These are phyloP conservation scores for Pneumocystis murina DNA, from an alignment of 1,139 yeast genomes.

Conservation along the genomic window DNA sequence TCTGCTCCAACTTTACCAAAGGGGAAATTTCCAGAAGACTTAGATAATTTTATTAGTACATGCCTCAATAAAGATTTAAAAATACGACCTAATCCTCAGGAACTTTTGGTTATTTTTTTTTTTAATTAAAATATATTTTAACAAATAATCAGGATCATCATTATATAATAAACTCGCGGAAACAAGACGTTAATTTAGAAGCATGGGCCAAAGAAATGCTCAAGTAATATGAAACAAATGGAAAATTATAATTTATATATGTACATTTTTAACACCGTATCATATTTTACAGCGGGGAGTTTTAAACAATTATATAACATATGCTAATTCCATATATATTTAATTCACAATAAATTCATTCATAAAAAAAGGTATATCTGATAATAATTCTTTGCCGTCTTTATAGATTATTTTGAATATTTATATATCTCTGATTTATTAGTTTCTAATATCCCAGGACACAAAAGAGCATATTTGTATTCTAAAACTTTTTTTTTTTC, in stretches of 20 bases:
- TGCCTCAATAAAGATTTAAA: slow-evolving; percentile 57
- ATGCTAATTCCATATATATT: not conserved
- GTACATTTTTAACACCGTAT: slow-evolving; percentile 8
- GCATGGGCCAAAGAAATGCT: not conserved
- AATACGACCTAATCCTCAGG: slow-evolving; percentile 45
- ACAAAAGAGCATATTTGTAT: not conserved
- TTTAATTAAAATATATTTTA: not conserved
- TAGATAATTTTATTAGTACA: slow-evolving; percentile 49
- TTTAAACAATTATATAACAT: not conserved
- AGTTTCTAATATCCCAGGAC: not conserved
- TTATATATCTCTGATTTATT: not conserved
- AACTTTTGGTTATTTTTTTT: slow-evolving; percentile 31
- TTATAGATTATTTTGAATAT: not conserved
- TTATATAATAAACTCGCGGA: not conserved
- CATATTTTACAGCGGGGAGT: not conserved
- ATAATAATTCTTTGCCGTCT: not conserved
- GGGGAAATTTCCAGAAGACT: slow-evolving; percentile 26
- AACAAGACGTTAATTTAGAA: not conserved
- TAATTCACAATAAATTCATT: not conserved
- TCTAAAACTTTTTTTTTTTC: not conserved
- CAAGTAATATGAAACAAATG: not conserved
- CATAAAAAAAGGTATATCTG: not conserved
- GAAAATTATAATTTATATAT: not conserved
- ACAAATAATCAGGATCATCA: not conserved
- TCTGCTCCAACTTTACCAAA: slow-evolving; percentile 60